Evolutionary conservation across 225 moss, liverwort and hornwort species (phyloP).

Genomic region (Rhytidiadelphus loreus): DNA sequence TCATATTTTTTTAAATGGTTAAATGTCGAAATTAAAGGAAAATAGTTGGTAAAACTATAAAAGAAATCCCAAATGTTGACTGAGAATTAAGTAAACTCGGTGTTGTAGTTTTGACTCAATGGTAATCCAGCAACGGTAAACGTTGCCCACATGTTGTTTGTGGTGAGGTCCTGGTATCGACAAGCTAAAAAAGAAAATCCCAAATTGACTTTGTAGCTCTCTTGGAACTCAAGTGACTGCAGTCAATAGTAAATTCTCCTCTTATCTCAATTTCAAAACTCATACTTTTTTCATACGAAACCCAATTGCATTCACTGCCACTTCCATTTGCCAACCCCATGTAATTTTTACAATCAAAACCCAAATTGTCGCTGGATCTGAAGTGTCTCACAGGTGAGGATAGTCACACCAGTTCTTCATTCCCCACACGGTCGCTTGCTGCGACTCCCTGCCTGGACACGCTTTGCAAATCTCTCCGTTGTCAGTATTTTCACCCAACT

Average conservation of each 20-base stretch:
- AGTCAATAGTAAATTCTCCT: background rate
- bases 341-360: background rate
- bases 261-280: background rate
- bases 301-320: background rate
- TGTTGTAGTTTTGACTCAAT: background rate
- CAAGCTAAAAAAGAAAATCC: background rate
- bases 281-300: background rate
- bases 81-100: too few species aligned
- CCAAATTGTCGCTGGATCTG: background rate
- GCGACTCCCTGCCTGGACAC: too few species aligned
- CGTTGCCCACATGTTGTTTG: accelerated
- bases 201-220: background rate
- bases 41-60: accelerated
- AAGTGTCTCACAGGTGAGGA: background rate
- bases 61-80: background rate
- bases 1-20: accelerated
- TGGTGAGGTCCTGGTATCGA: background rate
- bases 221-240: background rate
- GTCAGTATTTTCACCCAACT: background rate
- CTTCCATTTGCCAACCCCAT: background rate
- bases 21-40: background rate
- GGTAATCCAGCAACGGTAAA: accelerated
- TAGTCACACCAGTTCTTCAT: background rate
- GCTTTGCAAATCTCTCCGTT: background rate
- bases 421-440: background rate